phyloP scores from a whole-genome alignment of 257 asterid species.

The Plantago major region DNA sequence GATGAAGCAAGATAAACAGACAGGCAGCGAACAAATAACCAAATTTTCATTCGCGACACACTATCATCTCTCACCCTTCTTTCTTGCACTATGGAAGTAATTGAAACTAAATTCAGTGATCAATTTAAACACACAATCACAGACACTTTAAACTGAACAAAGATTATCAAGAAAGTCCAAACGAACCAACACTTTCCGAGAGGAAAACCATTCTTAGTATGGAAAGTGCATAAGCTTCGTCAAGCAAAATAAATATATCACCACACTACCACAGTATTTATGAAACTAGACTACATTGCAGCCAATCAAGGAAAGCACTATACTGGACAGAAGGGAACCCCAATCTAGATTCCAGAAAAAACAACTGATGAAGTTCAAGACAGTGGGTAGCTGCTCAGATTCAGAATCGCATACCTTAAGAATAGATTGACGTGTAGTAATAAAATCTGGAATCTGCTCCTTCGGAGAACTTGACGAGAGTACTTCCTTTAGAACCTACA shows the following conservation, averaged over 20 bases:
- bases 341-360: conserved; percentile 4
- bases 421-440: conserved; percentile 68
- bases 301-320: too few species aligned
- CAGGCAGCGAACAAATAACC: conserved; percentile 7
- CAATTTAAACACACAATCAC: conserved; percentile 1
- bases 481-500: conserved; percentile 66
- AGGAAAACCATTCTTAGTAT: conserved; percentile 5
- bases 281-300: too few species aligned
- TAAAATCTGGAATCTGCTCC: conserved; percentile 56
- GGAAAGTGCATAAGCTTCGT: conserved; percentile 1
- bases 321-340: too few species aligned
- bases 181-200: neutral
- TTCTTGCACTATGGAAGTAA: too few species aligned
- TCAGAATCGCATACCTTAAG: conserved; percentile 51
- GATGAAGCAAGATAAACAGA: conserved; percentile 3
- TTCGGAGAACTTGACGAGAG: conserved; percentile 58
- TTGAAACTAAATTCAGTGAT: neutral
- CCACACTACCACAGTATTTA: neutral
- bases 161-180: neutral
- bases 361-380: neutral
- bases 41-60: conserved; percentile 8
- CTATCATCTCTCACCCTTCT: too few species aligned
- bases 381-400: conserved; percentile 9
- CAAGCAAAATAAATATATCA: neutral
- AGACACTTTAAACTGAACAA: neutral